phyloP scores from a whole-genome alignment of 129 eudicot species.

The Saposhnikovia divaricata region DNA sequence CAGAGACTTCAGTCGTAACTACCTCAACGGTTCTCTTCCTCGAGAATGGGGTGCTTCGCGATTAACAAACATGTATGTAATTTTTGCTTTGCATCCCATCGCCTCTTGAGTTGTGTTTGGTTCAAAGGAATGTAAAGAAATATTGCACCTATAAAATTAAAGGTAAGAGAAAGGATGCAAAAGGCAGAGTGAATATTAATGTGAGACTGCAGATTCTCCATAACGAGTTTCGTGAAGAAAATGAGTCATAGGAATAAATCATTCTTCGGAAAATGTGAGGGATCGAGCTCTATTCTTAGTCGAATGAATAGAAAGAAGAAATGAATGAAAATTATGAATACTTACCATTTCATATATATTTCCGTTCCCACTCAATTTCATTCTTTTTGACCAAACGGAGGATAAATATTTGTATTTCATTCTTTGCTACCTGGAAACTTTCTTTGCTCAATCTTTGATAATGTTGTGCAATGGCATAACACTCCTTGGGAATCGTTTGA shows the following conservation, averaged over 20 bases:
- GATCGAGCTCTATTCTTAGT: not conserved
- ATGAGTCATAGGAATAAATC: not conserved
- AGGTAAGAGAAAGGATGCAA: not conserved
- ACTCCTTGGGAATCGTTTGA: slow-evolving; percentile 48
- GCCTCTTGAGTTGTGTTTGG: not conserved
- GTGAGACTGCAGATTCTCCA: not conserved
- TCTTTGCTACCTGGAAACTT: not conserved
- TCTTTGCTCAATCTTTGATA: not conserved
- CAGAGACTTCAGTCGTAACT: slow-evolving; percentile 2
- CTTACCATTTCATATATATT: not conserved
- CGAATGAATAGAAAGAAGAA: not conserved
- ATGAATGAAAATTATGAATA: not conserved
- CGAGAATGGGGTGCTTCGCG: not conserved
- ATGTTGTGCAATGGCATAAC: slow-evolving; percentile 26
- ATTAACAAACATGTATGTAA: not conserved
- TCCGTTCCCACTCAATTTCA: not conserved
- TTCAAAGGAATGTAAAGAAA: not conserved
- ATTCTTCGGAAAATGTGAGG: not conserved
- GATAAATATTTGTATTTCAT: not conserved
- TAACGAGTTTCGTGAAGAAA: not conserved
- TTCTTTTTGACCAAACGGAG: not conserved
- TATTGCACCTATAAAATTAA: not conserved
- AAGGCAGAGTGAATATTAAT: not conserved
- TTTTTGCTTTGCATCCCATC: not conserved
- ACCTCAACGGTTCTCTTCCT: slow-evolving; percentile 1